phyloP scores from a whole-genome alignment of 2,329 filamentous ascomycete species.

The Colletotrichum falcatum region DNA sequence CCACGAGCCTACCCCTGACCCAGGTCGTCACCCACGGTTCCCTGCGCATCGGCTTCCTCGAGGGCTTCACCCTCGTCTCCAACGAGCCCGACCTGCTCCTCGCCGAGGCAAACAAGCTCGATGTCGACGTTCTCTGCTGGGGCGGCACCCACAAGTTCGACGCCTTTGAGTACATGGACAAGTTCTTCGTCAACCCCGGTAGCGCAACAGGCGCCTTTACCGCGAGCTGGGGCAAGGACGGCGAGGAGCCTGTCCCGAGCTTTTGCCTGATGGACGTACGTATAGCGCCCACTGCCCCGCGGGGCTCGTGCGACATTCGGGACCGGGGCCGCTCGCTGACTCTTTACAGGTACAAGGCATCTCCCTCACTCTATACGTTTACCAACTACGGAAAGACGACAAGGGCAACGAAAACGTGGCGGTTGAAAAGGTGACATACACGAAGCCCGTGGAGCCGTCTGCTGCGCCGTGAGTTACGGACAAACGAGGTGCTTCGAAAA shows the following conservation, averaged over 20 bases:
- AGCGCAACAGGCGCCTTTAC: constrained; percentile 74
- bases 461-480: constrained; percentile 58
- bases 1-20: constrained; percentile 72
- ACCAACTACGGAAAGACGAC: constrained; percentile 82
- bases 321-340: constrained; percentile 42
- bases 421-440: constrained; percentile 88
- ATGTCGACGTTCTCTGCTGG: constrained; percentile 77
- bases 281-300: constrained; percentile 46
- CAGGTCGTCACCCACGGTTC: constrained; percentile 75
- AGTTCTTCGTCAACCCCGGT: constrained; percentile 78
- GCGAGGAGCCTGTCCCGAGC: constrained; percentile 85
- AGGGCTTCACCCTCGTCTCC: constrained; percentile 76
- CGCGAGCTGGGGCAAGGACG: constrained; percentile 67
- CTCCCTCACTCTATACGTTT: constrained; percentile 94
- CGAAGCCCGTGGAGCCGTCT: constrained; percentile 76
- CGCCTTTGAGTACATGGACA: constrained; percentile 80
- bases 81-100: constrained; percentile 75
- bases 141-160: constrained; percentile 77
- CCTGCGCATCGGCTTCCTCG: constrained; percentile 74
- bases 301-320: neutral
- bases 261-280: constrained; percentile 98
- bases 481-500: constrained; percentile 3
- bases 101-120: constrained; percentile 75
- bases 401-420: constrained; percentile 83
- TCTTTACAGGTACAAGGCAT: constrained; percentile 86